These are phyloP conservation scores for Talaromyces trachyspermus DNA, from an alignment of 495 filamentous ascomycete genomes.

Conservation along the genomic window DNA sequence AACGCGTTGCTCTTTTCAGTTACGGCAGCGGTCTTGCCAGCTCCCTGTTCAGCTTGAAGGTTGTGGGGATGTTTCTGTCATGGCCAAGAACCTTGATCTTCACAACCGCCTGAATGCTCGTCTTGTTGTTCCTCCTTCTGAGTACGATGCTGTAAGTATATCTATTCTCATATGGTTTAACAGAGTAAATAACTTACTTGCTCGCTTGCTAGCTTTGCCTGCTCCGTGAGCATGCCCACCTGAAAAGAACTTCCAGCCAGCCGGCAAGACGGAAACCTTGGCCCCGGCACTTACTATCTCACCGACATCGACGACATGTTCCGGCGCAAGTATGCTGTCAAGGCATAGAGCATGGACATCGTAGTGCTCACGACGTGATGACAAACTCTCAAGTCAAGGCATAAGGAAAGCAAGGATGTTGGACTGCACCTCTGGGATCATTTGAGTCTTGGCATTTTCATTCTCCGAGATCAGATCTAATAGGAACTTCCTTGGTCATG, in stretches of 20 bases:
- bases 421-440: constrained; percentile 6
- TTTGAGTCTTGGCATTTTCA: too few species aligned
- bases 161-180: not conserved
- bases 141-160: constrained; percentile 71
- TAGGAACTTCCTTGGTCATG: too few species aligned
- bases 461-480: too few species aligned
- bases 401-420: constrained; percentile 1
- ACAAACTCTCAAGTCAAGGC: not conserved
- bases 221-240: constrained; percentile 86
- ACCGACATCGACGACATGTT: constrained; percentile 91
- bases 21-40: constrained; percentile 91
- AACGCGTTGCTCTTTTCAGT: constrained; percentile 86
- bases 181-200: not conserved
- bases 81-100: constrained; percentile 73
- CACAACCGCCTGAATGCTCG: constrained; percentile 66
- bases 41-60: constrained; percentile 81
- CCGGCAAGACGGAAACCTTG: constrained; percentile 72
- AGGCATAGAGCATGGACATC: constrained; percentile 52
- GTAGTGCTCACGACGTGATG: constrained; percentile 1
- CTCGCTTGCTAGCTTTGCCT: constrained; percentile 70
- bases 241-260: constrained; percentile 83
- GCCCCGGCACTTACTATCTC: constrained; percentile 80
- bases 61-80: constrained; percentile 70
- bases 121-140: constrained; percentile 67
- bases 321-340: constrained; percentile 78